phyloP scores from a whole-genome alignment of 2,329 filamentous ascomycete species.

The Sclerotinia minor region DNA sequence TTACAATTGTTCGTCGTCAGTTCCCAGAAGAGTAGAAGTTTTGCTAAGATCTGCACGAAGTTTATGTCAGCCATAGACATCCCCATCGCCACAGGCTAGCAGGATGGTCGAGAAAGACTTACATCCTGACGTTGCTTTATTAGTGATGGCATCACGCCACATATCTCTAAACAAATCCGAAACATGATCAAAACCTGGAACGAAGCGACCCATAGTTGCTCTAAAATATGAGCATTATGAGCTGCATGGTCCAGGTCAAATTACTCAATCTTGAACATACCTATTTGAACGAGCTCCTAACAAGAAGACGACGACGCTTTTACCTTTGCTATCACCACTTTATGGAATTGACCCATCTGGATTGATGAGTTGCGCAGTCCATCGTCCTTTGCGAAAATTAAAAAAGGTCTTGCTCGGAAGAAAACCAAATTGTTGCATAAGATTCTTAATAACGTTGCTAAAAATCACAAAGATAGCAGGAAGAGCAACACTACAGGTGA shows the following conservation, averaged over 20 bases:
- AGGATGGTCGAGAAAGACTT: constrained; percentile 1
- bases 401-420: no score
- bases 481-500: no score
- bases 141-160: not conserved
- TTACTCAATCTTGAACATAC: no score
- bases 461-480: no score
- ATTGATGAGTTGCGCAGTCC: no score
- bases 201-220: not conserved
- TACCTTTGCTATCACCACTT: no score
- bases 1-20: not conserved
- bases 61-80: not conserved
- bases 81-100: not conserved
- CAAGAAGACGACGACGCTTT: no score
- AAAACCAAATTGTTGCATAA: no score
- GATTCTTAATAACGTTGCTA: no score
- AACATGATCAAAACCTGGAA: not conserved
- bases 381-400: no score
- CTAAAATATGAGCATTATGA: not conserved
- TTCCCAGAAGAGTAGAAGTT: not conserved
- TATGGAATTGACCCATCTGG: no score
- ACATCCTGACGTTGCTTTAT: not conserved
- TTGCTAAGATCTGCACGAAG: not conserved
- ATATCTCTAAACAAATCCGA: not conserved
- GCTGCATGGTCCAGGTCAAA: not conserved
- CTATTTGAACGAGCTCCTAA: no score